These are phyloP conservation scores for Fusarium austroafricanum DNA, from an alignment of 2,329 filamentous ascomycete species.

Conservation along the genomic window DNA sequence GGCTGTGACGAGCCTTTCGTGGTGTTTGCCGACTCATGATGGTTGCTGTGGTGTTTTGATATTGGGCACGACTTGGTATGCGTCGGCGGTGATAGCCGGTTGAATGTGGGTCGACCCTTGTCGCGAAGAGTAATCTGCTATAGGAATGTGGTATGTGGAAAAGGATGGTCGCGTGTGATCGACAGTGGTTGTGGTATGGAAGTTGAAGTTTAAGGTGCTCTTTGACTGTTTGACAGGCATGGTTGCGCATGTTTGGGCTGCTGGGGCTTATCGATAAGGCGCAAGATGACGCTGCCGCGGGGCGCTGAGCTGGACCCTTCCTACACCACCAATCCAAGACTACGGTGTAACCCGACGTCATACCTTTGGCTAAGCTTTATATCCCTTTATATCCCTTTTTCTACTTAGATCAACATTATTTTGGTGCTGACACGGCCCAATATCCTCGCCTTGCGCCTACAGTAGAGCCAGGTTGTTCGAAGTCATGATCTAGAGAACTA, in stretches of 20 bases:
- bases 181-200: constrained; percentile 15
- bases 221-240: constrained; percentile 33
- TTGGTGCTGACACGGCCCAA: constrained; percentile 7
- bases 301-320: constrained; percentile 22
- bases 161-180: constrained; percentile 5
- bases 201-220: constrained; percentile 26
- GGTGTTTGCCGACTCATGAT: constrained; percentile 60
- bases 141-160: not conserved
- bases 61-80: constrained; percentile 14
- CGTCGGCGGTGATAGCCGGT: not conserved
- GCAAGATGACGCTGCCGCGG: constrained; percentile 40
- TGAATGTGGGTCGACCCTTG: not conserved
- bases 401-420: constrained; percentile 28
- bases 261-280: constrained; percentile 49
- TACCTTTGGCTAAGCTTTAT: constrained; percentile 22
- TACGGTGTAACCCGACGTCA: constrained; percentile 31
- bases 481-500: constrained; percentile 53
- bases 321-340: constrained; percentile 36
- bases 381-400: constrained; percentile 15
- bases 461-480: constrained; percentile 30
- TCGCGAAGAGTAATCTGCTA: not conserved
- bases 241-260: constrained; percentile 30
- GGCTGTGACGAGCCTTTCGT: constrained; percentile 54
- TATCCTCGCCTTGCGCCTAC: not conserved
- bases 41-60: constrained; percentile 21